Conservation (phyloP, 2,329 filamentous ascomycete species). For the Botrytis medusae region DNA sequence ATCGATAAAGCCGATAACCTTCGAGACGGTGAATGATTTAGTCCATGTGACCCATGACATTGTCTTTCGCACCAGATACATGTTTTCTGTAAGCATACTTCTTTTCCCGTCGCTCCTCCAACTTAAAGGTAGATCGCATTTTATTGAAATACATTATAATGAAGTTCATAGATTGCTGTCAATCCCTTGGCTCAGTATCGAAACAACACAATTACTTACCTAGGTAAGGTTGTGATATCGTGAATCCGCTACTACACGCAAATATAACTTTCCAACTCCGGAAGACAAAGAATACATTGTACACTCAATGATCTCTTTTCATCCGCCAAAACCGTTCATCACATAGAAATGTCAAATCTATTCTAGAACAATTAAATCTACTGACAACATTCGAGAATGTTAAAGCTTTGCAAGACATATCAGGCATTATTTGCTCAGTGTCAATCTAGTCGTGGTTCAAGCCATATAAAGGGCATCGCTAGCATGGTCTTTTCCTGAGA, state of each 20-base stretch:
- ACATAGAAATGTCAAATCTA: background rate
- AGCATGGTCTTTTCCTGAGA: background rate
- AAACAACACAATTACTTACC: background rate
- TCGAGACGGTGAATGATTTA: constrained; percentile 3
- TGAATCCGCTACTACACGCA: background rate
- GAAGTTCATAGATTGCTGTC: background rate
- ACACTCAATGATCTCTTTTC: background rate
- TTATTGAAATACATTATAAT: background rate
- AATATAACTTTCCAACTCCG: background rate
- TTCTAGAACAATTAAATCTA: background rate
- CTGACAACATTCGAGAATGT: background rate
- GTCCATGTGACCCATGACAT: background rate
- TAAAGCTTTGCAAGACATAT: background rate
- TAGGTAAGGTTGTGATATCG: background rate
- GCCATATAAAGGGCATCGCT: no score
- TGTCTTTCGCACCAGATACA: background rate
- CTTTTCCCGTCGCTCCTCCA: no score
- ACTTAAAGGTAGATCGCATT: background rate
- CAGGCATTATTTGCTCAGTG: background rate
- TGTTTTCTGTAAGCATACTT: background rate
- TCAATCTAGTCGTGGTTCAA: background rate
- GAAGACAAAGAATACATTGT: background rate
- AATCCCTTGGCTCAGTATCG: background rate
- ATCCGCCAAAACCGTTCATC: background rate
- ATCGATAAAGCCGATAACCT: constrained; percentile 20